Evolutionary conservation across 306 rosid genomes (phyloP), one percentile per base, ranked within the genome.

Genomic region (Arachis stenosperma): DNA sequence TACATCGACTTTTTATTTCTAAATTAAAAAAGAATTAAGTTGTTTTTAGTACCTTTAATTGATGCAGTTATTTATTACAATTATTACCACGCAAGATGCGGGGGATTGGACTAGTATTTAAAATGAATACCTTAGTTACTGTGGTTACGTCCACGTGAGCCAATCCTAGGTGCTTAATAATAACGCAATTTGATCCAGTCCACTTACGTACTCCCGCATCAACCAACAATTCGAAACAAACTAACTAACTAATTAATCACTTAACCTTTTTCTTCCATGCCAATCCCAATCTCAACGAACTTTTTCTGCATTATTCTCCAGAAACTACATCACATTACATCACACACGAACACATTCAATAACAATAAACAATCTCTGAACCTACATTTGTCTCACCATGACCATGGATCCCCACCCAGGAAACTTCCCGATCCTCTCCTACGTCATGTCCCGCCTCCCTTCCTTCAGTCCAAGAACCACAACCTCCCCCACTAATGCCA

Each of bases 341-440:
- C 11, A 46, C 51, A 46, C 51, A 46, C 51, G 8, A 8, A 8
- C 51, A 11, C 10, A 10, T 9, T 11, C 13, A 10, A 2, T 3
- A 9, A 4, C 12, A 46, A 46, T 9, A 9, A 4, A 4, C 9
- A 46, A 46, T 46, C 51, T 46, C 51, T 46, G 11, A 9, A 8
- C 12, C 51, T 46, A 33, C 37, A 33, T 33, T 33, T 0, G 0
- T 33, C 37, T 33, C 37, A 33, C 37, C 37, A 33, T 33, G 37
- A 4, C 37, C 46, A 89, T 94, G 97, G 97, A 94, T 91, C 96
- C 97, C 27, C 70, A 89, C 72, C 99, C 96, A 8, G 84, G 88
- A 58, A 85, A 46, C 6, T 83, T 78, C 79, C 97, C 99, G 15
- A 59, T 94, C 47, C 96, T 94, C 76, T 88, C 95, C 65, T 91